Base-by-base conservation (phyloP, 306 rosid genomes). In the Crotalaria pallida region DNA sequence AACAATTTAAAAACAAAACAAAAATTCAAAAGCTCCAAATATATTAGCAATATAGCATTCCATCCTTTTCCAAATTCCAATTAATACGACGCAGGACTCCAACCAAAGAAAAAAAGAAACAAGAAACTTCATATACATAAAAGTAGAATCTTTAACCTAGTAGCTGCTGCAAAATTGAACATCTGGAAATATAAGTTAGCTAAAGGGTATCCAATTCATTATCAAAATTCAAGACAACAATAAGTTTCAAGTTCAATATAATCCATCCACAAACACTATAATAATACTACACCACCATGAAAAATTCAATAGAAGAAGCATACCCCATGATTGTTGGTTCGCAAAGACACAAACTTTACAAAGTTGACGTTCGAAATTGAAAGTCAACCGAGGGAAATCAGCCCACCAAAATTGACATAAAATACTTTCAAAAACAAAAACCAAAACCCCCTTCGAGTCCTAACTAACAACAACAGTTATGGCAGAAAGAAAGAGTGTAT, bases 311-410 rank as follows among this genome's bases (percentile, higher is more conserved):
- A 18, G 34, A 71, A 72, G 43, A 15, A 76, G 55, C 69, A 38
- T 19, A 43, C 29, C 65, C 70, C 57, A 65, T 15, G 65, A 44
- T 44, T 44, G 52, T 15, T 55, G 13, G 52, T 18, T 55, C 16
- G 9, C 48, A 71, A 77, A 60, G 56, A 48, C 51, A 40, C 45
- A 67, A 72, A 82, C 23, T 69, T 53, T 48, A 12, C 58, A 58
- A 72, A 69, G 77, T 77, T 73, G 75, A 77, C 57, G 18, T 5
- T 8, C 13, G n/a, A 40, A 55, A 82, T 60, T 76, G 24, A 45
- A 79, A 83, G 89, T 82, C 89, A 87, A 87, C 87, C 83, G 73
- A 72, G 65, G 1, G 41, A 59, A 82, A 71, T 75, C 18, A 31
- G 11, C 36, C 33, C 19, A 12, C 43, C 51, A 65, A 13, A 69